phyloP scores from a whole-genome alignment of 78 protist genomes.

The Chrysochromulina tobinii region DNA sequence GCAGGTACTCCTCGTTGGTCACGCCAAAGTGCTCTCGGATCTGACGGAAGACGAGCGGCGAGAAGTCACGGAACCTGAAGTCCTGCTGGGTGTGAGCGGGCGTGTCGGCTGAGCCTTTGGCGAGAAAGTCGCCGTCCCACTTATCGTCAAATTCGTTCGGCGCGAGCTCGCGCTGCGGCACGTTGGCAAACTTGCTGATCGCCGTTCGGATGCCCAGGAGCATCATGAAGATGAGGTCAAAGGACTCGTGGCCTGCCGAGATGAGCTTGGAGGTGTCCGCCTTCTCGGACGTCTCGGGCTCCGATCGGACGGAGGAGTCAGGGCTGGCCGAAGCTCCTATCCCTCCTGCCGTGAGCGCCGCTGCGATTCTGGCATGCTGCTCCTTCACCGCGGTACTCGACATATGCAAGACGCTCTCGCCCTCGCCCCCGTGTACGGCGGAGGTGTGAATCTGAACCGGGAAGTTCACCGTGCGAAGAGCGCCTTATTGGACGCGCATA shows the following conservation, averaged over 20 bases:
- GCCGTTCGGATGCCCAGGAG: conserved; percentile 14
- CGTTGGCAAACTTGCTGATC: background rate
- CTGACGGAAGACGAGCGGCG: conserved; percentile 1
- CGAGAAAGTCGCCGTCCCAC: background rate
- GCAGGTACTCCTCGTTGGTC: background rate
- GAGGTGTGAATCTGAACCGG: too few relatives aligned
- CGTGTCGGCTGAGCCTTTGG: background rate
- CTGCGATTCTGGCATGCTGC: too few relatives aligned
- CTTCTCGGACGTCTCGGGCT: too few relatives aligned
- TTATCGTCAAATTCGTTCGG: background rate
- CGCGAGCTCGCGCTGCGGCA: background rate
- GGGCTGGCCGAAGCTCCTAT: too few relatives aligned
- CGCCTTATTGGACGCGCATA: too few relatives aligned
- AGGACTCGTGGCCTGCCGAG: background rate
- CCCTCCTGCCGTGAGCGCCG: too few relatives aligned
- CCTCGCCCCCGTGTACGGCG: too few relatives aligned
- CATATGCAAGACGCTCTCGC: too few relatives aligned
- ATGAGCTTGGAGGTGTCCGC: background rate
- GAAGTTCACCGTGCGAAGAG: too few relatives aligned
- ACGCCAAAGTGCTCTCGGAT: conserved; percentile 26
- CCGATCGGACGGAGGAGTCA: too few relatives aligned
- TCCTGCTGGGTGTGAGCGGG: background rate
- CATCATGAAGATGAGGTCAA: conserved; percentile 13
- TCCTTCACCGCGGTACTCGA: too few relatives aligned
- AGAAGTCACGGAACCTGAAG: background rate